Base-by-base conservation (phyloP, 1,284 basidiomycete species). In the Gomphus bonarii region DNA sequence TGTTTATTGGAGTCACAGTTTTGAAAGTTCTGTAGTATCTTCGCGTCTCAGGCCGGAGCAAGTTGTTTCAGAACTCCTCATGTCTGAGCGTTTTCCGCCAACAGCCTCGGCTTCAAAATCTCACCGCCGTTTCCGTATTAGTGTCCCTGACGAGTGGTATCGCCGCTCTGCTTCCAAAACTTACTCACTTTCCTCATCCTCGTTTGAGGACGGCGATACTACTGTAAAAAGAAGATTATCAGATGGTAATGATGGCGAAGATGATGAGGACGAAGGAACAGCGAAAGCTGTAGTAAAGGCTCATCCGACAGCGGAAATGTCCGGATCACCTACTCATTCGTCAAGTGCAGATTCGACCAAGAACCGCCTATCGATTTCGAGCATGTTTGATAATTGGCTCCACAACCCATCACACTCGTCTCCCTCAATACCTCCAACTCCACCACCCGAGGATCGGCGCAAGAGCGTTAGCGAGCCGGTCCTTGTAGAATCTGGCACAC, bases 111-210 rank as follows among this genome's bases (percentile, higher is more conserved):
- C 70, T 12, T 62, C 68, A 3, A 65, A 66, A 25, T 73, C 76
- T 7, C 70, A 64, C 18, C 75, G 75, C 16, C 61, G 59, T 4
- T 79, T 85, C 64, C 75, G 76, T 33, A 76, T 88, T 58, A 85
- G 82, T 61, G 78, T 90, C 11, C 87, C 87, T 1, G 84, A 88
- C 50, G 82, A 85, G 66, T 89, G 87, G 87, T 89, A 83, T 66
- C 80, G 84, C 50, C 77, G 86, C 16, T 80, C 56, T 30, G 28
- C 49, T 4, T 52, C 79, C 35, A 84, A 76, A 58, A 76, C 81
- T 16, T 76, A 80, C 1, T 72, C 69, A 30, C 64, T 75, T 0
- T 74, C 77, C 10, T 73, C 74, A 14, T 65, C 71, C 8, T 78
- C 74, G 3, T 65, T 72, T 25, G 73, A 73, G 48, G 77, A 79